Conservation (phyloP, 768 basidiomycete species). For the Mycena amicta region DNA sequence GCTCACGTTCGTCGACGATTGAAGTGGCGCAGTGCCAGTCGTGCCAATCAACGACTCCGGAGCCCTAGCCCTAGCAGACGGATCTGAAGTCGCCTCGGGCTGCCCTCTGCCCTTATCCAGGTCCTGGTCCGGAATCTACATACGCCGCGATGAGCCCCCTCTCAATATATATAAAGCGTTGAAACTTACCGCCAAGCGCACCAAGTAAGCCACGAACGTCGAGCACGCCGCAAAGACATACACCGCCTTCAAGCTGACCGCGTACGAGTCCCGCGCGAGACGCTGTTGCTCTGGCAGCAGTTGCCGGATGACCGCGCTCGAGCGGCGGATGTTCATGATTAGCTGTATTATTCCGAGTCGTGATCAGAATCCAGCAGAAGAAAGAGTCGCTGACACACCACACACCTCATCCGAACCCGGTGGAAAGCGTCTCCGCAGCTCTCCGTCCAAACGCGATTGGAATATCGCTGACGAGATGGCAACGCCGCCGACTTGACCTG, state of each 20-base stretch:
- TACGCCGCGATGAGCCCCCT: neutral
- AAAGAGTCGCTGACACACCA: neutral
- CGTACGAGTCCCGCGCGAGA: slow-evolving; percentile 57
- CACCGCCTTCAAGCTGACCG: slow-evolving; percentile 50
- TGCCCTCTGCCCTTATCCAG: neutral
- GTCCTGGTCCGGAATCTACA: slow-evolving; percentile 28
- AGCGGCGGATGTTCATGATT: slow-evolving; percentile 56
- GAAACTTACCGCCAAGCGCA: slow-evolving; percentile 53
- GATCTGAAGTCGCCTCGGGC: no score
- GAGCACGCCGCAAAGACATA: slow-evolving; percentile 55
- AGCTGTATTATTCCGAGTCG: slow-evolving; percentile 43
- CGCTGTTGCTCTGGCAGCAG: slow-evolving; percentile 51
- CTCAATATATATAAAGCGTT: no score
- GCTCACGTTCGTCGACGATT: no score
- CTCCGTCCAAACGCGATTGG: slow-evolving; percentile 50
- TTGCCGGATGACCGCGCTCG: slow-evolving; percentile 46
- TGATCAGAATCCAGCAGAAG: slow-evolving; percentile 46
- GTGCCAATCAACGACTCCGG: no score
- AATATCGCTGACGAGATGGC: slow-evolving; percentile 62
- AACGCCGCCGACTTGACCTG: slow-evolving; percentile 56
- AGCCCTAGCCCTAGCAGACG: no score
- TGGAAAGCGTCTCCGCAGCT: slow-evolving; percentile 48
- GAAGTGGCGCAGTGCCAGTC: no score
- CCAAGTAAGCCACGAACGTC: slow-evolving; percentile 51
- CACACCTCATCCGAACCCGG: slow-evolving; percentile 47